Base-by-base conservation (phyloP, 202 grass and related monocot genomes). In the Bolboschoenoplectus hybrid region DNA sequence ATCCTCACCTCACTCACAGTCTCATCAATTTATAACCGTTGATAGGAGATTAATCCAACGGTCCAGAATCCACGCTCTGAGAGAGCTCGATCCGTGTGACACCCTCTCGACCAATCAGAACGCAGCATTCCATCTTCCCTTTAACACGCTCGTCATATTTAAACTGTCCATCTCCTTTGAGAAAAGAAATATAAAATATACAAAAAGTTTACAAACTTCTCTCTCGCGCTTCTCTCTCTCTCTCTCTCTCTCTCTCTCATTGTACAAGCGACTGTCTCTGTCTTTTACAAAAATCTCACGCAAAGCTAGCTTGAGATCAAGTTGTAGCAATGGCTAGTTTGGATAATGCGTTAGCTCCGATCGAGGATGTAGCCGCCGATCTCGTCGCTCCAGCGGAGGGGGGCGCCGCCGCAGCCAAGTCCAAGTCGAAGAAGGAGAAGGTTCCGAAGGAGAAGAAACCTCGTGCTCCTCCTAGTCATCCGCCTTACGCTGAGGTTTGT, bases 401-500 rank as follows among this genome's bases (percentile, higher is more conserved):
- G 26, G 26, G 26, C 6, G 60, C 60, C 60, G 62, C 65, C 10
- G 60, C 57, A 41, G 2, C 67, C 3, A 69, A 84, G 69, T 71
- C 0, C 10, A 81, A 91, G 26, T 65, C 85, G 2, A 97, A 92
- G 92, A 87, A 93, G 71, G 77, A 40, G 8, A 94, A 90, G 89
- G 88, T 43, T 79, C 26, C 90, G 4, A 92, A 95, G 88, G 87
- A 84, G 32, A 92, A 94, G 86, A 92, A 97, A 87, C 74, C 91
- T 0, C 76, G 71, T 44, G 53, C 34, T 1, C 14, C 63, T 1
- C 49, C 83, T 16, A 64, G 61, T 1, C 93, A 98, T 63, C 95
- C 90, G 0, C 80, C 93, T 5, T 98, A 98, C 80, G 89, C 90
- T 16, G 93, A 95, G 91, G 93, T 98, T 44, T 66, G 51, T 14